Percentiles rank a stretch among this genome's conserved stretches.
These are phyloP conservation scores for Mortierella sp. DNA, from an alignment of 371 early-diverging fungal species.

Conservation along the genomic window DNA sequence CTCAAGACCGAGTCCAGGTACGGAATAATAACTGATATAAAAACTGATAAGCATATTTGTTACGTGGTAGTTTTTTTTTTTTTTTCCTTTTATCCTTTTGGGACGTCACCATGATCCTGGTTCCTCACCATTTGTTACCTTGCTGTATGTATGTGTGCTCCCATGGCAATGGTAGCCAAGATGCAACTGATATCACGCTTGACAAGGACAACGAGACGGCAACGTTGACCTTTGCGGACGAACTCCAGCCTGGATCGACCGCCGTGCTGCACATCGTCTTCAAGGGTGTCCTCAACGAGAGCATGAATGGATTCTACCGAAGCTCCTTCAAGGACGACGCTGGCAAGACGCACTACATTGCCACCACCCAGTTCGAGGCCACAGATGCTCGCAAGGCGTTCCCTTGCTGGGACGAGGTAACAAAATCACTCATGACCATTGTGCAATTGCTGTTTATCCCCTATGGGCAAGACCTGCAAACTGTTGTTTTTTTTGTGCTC, in stretches of 20 bases:
- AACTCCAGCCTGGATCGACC: slow-evolving; percentile 74
- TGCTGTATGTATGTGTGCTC: background rate
- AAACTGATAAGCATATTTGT: too few relatives aligned
- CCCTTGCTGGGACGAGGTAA: slow-evolving; percentile 95
- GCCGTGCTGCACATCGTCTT: slow-evolving; percentile 78
- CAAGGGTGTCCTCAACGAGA: slow-evolving; percentile 85
- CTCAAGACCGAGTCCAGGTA: slow-evolving; percentile 73
- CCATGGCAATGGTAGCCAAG: slow-evolving; percentile 61
- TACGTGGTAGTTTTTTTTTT: background rate
- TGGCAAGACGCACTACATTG: slow-evolving; percentile 80
- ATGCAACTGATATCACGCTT: slow-evolving; percentile 73
- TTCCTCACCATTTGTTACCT: background rate
- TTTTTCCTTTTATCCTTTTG: background rate
- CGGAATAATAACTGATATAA: slow-evolving; percentile 12
- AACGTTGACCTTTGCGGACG: slow-evolving; percentile 77
- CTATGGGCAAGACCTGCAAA: too few relatives aligned
- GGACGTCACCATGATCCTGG: too few relatives aligned
- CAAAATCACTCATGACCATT: too few relatives aligned
- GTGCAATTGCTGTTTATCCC: too few relatives aligned
- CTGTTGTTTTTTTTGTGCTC: background rate
- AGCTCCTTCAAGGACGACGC: slow-evolving; percentile 82
- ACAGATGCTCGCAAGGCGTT: slow-evolving; percentile 93
- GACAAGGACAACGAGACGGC: slow-evolving; percentile 79
- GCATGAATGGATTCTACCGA: slow-evolving; percentile 93
- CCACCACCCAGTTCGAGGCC: slow-evolving; percentile 94